Evolutionary conservation across 2,329 filamentous ascomycete species (phyloP).

Genomic region (Metarhizium guizhouense): DNA sequence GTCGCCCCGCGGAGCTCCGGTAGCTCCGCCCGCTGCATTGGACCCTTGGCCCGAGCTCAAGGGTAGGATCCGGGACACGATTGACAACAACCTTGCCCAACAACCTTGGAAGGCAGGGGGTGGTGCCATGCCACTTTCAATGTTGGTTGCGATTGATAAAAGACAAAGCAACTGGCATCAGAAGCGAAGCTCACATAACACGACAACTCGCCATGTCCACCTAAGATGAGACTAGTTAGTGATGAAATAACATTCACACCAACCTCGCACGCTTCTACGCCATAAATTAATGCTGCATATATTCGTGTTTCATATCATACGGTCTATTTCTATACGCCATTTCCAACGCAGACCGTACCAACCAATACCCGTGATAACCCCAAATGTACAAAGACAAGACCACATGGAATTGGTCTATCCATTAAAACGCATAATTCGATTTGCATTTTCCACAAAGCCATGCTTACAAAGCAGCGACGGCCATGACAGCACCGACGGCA

Average conservation of each 20-base stretch:
- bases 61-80: too few species aligned
- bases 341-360: neutral
- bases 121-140: too few species aligned
- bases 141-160: too few species aligned
- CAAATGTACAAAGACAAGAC: neutral
- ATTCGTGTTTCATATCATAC: neutral
- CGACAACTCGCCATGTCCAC: too few species aligned
- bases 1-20: neutral
- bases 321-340: neutral
- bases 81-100: too few species aligned
- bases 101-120: too few species aligned
- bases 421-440: neutral
- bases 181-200: too few species aligned
- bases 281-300: too few species aligned
- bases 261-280: too few species aligned
- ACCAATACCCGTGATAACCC: neutral
- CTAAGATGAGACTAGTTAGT: too few species aligned
- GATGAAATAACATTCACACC: too few species aligned
- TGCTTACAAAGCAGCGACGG: conserved; percentile 20
- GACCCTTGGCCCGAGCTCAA: neutral
- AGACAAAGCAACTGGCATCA: too few species aligned
- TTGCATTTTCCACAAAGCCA: neutral
- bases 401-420: neutral
- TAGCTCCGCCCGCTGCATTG: neutral
- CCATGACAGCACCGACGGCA: conserved; percentile 20